Evolutionary conservation across 108 stramenopile species (phyloP).

Genomic region (Aurantiochytrium sp.): DNA sequence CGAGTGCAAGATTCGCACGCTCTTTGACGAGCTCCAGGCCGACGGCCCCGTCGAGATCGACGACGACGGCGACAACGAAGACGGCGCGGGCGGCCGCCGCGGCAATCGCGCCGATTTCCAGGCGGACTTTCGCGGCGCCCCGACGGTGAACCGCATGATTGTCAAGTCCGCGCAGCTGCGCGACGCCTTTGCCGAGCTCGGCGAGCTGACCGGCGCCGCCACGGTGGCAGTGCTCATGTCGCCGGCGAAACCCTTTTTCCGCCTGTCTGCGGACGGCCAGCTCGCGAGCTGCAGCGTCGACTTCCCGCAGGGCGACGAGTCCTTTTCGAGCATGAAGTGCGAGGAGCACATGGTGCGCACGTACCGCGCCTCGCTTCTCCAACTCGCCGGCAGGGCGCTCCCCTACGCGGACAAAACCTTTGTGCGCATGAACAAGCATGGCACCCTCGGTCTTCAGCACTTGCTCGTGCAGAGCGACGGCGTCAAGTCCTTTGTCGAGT

Average conservation of each 20-base stretch:
- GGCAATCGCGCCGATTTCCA: neutral
- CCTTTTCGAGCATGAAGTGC: neutral
- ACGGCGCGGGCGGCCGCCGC: neutral
- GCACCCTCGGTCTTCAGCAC: neutral
- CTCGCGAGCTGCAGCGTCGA: conserved; percentile 14
- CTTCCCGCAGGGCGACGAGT: conserved; percentile 22
- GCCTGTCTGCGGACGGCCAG: conserved; percentile 12
- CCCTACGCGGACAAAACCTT: neutral
- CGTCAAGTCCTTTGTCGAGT: neutral
- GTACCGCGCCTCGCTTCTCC: neutral
- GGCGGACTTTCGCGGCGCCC: neutral
- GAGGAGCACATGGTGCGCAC: neutral
- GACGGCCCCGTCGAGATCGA: neutral
- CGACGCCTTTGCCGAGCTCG: neutral
- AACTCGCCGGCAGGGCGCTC: neutral
- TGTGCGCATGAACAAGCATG: conserved; percentile 10
- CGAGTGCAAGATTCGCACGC: conserved; percentile 18
- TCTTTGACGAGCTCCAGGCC: neutral
- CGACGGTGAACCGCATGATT: neutral
- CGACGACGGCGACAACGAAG: neutral
- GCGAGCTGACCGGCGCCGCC: neutral
- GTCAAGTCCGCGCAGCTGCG: neutral
- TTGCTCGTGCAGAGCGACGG: neutral
- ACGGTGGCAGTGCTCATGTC: conserved; percentile 16
- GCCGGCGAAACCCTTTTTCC: neutral